Base-by-base conservation (phyloP, 2,329 filamentous ascomycete genomes). In the Stagonosporopsis tanaceti region DNA sequence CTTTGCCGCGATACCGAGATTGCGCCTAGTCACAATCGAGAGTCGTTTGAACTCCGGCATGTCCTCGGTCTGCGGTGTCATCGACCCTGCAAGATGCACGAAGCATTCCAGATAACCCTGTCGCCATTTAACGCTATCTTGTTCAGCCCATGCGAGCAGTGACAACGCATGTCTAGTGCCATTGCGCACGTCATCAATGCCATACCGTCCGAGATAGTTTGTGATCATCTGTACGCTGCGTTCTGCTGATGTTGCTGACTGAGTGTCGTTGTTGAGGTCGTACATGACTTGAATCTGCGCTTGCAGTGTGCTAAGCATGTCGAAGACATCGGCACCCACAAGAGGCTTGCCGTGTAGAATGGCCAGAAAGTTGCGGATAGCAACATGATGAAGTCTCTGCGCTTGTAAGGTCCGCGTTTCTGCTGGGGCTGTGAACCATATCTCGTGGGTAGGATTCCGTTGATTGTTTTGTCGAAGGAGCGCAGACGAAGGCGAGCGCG, bases 51-150 rank as follows among this genome's bases (percentile, higher is more conserved):
- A 90, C 64, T 89, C 87, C 11, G 81, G 75, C 75, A 78, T 41
- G 70, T 79, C 68, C 83, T 87, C 71, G 8, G 74, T 62, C n/a
- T 72, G 61, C 15, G 66, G 68, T 22, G 63, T 73, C 60, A 78
- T 69, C 82, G 90, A 86, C 25, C 89, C 89, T 3, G 84, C 84
- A 61, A 85, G 85, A 68, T 92, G 89, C 6, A 86, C 78, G 64
- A 89, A 92, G 25, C 83, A 82, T 70, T 91, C 88, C 15, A 84
- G 80, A 81, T 88, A 92, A 1, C 88, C 87, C 61, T 88, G 85
- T 41, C 86, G 82, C 87, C 88, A 89, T 5, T 81, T 81, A 8
- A 90, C 84, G 17, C 79, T 81, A 2, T 82, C 79, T n/a, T 79
- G 80, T 64, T 91, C 89, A 2, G 86, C 83, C 85, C 87, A 91